Evolutionary conservation across 208 protist species (phyloP), one percentile per base, ranked within the genome.

Genomic region (Blechomonas ayalai): DNA sequence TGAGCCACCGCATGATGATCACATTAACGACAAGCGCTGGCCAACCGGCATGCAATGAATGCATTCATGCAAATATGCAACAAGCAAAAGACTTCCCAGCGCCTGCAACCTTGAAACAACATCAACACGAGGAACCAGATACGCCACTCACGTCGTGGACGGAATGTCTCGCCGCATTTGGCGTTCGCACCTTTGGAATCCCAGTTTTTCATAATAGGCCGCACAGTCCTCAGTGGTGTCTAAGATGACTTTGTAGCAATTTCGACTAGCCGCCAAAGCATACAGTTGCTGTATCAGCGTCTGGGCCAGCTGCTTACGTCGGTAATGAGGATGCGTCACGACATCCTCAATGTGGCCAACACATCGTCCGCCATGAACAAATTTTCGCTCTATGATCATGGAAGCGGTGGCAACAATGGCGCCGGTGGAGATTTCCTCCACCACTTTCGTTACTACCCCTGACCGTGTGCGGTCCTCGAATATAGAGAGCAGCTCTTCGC

Each of bases 271-370:
- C 13, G 81, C 64, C n/a, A 67, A 53, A 25, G 56, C 51, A 4
- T 67, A 59, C 0, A 90, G 49, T 5, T 52, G 43, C 4, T 56
- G 26, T 18, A 93, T 43, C n/a, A 93, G 63, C 8, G 53, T 48
- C 8, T 71, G 57, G 0, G 73, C 79, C 36, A 86, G 57, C n/a
- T 74, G 77, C 18, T 67, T 44, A 3, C 72, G 78, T 13, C 73
- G 64, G 36, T 63, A 70, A 19, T 37, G n/a, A 4, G 78, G 68
- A 53, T 79, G 54, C 0, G 78, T 76, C 20, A 90, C 81, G 26
- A 93, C 85, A 49, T 93, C 85, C 41, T 93, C 85, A 57, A 93
- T 67, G 48, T 93, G 85, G 0, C 75, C 85, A 1, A 90, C 85
- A 34, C 64, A 69, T 20, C 58, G 69, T 20, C 77, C 81, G 6